These are phyloP conservation scores for Gastrodia elata DNA, from an alignment of 106 monocot species.

Conservation along the genomic window DNA sequence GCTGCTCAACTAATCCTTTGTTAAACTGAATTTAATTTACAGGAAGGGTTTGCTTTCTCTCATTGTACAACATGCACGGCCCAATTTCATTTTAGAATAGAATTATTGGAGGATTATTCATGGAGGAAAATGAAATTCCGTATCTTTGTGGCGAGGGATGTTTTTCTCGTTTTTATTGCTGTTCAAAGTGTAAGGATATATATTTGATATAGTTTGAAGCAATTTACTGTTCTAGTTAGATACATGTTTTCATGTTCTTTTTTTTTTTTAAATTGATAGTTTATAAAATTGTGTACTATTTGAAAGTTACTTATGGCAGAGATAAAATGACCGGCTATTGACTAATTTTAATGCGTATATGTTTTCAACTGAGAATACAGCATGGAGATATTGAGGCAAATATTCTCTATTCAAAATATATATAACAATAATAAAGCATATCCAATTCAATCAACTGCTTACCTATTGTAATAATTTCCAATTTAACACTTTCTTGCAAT, in stretches of 20 bases:
- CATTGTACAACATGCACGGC: slow-evolving; percentile 99
- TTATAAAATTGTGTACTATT: not conserved
- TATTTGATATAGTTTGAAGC: not conserved
- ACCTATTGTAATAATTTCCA: not conserved
- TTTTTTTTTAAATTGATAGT: not conserved
- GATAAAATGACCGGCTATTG: not conserved
- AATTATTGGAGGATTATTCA: slow-evolving; percentile 55
- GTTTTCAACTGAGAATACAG: not conserved
- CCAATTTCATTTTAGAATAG: slow-evolving; percentile 86
- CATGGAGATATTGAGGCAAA: not conserved
- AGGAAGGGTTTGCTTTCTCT: slow-evolving; percentile 99
- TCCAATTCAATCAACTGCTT: not conserved
- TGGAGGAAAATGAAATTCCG: slow-evolving; percentile 89
- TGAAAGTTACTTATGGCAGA: not conserved
- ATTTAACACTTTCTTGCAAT: not conserved
- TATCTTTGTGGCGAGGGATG: slow-evolving; percentile 84
- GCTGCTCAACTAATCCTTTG: not conserved
- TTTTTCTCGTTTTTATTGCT: slow-evolving; percentile 81
- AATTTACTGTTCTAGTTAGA: not conserved
- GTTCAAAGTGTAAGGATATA: slow-evolving; percentile 74
- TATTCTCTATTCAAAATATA: not conserved
- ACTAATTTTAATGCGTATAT: not conserved
- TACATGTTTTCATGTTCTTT: not conserved
- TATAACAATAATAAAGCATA: not conserved
- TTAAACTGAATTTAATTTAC: slow-evolving; percentile 18